Evolutionary conservation across 345 rosid species (phyloP), one percentile per base, ranked within the genome.

Genomic region (Eucalyptus regnans): DNA sequence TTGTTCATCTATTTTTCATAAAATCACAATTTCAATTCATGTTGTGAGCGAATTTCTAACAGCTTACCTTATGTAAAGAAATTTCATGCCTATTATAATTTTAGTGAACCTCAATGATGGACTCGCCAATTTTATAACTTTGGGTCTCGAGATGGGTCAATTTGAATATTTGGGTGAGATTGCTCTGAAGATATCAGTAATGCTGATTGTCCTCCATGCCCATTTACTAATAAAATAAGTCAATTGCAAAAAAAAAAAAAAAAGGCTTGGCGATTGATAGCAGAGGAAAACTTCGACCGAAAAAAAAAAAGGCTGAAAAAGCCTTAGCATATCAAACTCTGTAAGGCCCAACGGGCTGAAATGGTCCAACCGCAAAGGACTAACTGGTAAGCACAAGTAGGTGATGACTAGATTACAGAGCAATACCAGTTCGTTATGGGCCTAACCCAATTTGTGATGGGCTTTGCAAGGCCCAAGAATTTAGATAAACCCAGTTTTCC

Each of bases 51-150:
- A 66, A 66, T 31, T 31, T 15, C 1, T 15, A 66, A 16, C 23
- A 8, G 7, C 0, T 7, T 7, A 66, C 11, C 41, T 31, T 2
- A 3, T 15, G 12, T 2, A 1, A 16, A 66, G 43, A 31, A 11
- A 66, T 66, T 66, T 66, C 43, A 31, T 31, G 22, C 15, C 9
- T 15, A 7, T 29, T 7, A 29, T 3, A 62, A 29, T 29, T n/a
- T 12, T 29, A 29, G 14, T 5, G 7, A 27, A n/a, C n/a, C 13
- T 10, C 64, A 2, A 2, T 23, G 62, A 60, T 62, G 37, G 9
- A 1, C 17, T 62, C 5, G 0, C 17, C 9, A 7, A 14, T 29
- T 13, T 62, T 3, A 7, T 13, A 62, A 62, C 9, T 62, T 29
- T 13, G 33, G 37, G 16, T 62, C 9, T 29, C 9, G 1, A 62